These are phyloP conservation scores for Xerocomus potaroensis DNA, from an alignment of 768 basidiomycete species.

Conservation along the genomic window DNA sequence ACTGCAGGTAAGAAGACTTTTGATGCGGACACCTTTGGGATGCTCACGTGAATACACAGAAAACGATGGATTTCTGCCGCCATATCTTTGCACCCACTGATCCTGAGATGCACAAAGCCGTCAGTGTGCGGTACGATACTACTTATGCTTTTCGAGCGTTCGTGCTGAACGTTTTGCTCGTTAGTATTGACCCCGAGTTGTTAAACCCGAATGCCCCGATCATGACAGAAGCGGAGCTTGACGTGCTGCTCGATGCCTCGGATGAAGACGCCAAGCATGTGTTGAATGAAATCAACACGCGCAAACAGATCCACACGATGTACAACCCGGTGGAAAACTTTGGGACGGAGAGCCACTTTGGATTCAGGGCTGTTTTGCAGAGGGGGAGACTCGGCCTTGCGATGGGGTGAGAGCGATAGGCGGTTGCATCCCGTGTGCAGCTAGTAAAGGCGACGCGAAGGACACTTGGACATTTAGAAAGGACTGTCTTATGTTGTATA, in stretches of 20 bases:
- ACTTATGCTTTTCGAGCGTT: too few species aligned
- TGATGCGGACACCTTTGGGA: too few species aligned
- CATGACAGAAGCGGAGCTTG: not conserved
- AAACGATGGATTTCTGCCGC: slow-evolving; percentile 10
- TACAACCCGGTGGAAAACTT: slow-evolving; percentile 12
- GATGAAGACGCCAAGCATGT: slow-evolving; percentile 11
- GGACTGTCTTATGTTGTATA: too few species aligned
- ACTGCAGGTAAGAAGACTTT: too few species aligned
- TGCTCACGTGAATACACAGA: too few species aligned
- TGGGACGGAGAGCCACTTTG: slow-evolving; percentile 10
- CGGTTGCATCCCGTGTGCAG: not conserved
- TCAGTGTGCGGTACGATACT: slow-evolving; percentile 2
- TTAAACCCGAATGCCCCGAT: not conserved
- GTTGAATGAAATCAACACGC: slow-evolving; percentile 11
- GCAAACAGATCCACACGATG: slow-evolving; percentile 15
- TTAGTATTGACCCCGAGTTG: not conserved
- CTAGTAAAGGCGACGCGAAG: too few species aligned
- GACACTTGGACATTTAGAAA: too few species aligned
- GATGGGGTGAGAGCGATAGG: not conserved
- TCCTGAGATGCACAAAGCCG: slow-evolving; percentile 1
- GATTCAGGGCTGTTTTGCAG: slow-evolving; percentile 4
- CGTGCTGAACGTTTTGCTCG: not conserved
- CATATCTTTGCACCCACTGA: slow-evolving; percentile 3
- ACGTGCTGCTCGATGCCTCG: not conserved
- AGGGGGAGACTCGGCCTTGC: slow-evolving; percentile 3